Evolutionary conservation across 345 rosid species (phyloP).

Genomic region (Crucihimalaya himalaica): DNA sequence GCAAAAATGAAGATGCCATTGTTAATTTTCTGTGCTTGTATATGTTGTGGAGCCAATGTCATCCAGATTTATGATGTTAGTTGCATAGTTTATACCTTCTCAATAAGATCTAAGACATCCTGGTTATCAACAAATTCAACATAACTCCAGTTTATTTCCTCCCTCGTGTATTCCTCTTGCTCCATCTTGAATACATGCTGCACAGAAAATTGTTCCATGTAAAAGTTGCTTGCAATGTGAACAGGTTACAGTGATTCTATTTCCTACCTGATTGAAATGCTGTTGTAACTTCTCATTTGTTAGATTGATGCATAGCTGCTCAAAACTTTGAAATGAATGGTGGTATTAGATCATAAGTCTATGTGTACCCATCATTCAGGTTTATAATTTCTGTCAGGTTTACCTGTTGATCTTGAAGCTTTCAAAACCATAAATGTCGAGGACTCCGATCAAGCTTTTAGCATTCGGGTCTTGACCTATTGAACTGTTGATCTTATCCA

Average conservation of each 20-base stretch:
- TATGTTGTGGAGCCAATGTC: neutral
- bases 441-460: conserved; percentile 68
- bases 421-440: conserved; percentile 80
- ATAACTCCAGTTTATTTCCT: conserved; percentile 79
- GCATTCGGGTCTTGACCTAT: conserved; percentile 77
- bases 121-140: conserved; percentile 80
- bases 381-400: neutral
- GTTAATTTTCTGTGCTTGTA: neutral
- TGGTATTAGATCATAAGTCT: conserved; percentile 14
- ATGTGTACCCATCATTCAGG: conserved; percentile 11
- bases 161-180: conserved; percentile 70
- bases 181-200: conserved; percentile 89
- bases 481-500: conserved; percentile 69
- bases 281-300: conserved; percentile 84
- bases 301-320: conserved; percentile 78
- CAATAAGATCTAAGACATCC: conserved; percentile 74
- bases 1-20: conserved; percentile 37
- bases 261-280: conserved; percentile 72
- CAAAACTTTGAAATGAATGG: conserved; percentile 50
- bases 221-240: conserved; percentile 16
- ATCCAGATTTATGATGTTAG: conserved; percentile 5
- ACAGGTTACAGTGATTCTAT: neutral
- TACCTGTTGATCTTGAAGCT: conserved; percentile 78
- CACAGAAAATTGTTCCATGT: conserved; percentile 26
- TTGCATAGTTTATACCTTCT: conserved; percentile 49